Evolutionary conservation across 331 rosid genomes (phyloP).

Genomic region (Malus hybrid): DNA sequence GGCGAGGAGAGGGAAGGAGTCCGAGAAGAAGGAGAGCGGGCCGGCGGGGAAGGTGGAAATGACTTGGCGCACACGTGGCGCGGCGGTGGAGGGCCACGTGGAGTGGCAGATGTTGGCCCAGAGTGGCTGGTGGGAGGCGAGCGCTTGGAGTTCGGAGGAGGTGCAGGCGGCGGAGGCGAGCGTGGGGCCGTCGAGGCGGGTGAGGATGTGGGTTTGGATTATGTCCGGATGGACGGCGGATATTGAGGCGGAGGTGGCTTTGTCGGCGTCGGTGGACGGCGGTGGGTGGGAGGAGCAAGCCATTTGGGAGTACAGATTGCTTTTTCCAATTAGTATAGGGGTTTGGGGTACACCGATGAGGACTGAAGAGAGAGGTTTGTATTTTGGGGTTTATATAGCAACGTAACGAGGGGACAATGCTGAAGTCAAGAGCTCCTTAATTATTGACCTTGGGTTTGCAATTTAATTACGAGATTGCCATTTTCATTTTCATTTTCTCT

Average conservation of each 20-base stretch:
- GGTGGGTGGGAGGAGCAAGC: neutral
- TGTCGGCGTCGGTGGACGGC: slow-evolving; percentile 1
- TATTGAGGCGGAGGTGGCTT: slow-evolving; percentile 19
- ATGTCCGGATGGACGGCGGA: slow-evolving; percentile 52
- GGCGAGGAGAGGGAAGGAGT: slow-evolving; percentile 38
- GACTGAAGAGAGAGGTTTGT: neutral
- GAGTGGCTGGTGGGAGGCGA: slow-evolving; percentile 32
- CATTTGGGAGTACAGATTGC: neutral
- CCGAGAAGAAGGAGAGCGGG: slow-evolving; percentile 56
- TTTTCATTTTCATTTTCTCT: neutral
- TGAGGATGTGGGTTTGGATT: slow-evolving; percentile 54
- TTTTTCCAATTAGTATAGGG: neutral
- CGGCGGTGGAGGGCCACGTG: slow-evolving; percentile 71
- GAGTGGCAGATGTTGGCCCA: slow-evolving; percentile 52
- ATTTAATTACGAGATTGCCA: neutral
- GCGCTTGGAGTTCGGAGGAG: slow-evolving; percentile 45
- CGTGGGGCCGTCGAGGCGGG: slow-evolving; percentile 68
- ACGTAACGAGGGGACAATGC: neutral
- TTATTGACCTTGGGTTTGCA: neutral
- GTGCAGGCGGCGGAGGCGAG: slow-evolving; percentile 60
- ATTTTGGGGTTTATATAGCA: slow-evolving; percentile 6
- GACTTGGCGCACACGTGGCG: slow-evolving; percentile 37
- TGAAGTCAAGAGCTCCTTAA: neutral
- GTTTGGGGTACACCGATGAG: neutral
- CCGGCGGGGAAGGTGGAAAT: slow-evolving; percentile 49